Evolutionary conservation across 257 asterid species (phyloP), one percentile per base, ranked within the genome.

Genomic region (Vinca minor): DNA sequence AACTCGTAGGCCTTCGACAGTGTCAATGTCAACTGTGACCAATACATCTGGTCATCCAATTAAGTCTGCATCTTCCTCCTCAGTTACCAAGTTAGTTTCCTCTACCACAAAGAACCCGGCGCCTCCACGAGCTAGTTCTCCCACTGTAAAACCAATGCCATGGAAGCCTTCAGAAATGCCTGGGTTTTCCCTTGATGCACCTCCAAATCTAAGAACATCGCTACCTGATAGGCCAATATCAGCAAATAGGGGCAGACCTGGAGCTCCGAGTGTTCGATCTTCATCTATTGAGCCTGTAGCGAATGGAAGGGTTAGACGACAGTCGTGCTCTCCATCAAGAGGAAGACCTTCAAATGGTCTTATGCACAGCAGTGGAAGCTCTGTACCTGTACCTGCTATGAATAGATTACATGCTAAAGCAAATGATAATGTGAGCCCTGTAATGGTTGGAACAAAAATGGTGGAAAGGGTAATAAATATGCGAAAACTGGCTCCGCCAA

Each of bases 81-180:
- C 83, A 54, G 76, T 78, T 68, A 63, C 67, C 70, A 87, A 63
- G 79, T 70, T 83, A 17, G 80, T 66, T 73, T 41, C 88, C 23
- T 52, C 77, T 28, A 61, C 89, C 2, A 65, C 44, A 3, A 82
- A 80, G 68, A 83, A 89, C 63, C 79, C 89, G 0, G 77, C 57
- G 62, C 85, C 83, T 5, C 61, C 83, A 1, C 81, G 97, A 64
- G 67, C 97, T 5, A 87, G 70, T 77, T 93, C 98, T 65, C 98
- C 98, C 2, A 65, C 84, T 23, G 83, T 84, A 75, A 85, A 94
- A 69, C 94, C 97, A 47, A 81, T 80, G 76, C 85, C 89, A 39
- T 89, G 96, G 95, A 89, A 89, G 76, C 96, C 99, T 28, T 89
- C 96, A 11, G 99, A 93, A 63, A 93, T 93, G 79, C 96, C 97